These are phyloP conservation scores for Millerozyma acaciae DNA, from an alignment of 805 yeast genomes.

Conservation along the genomic window DNA sequence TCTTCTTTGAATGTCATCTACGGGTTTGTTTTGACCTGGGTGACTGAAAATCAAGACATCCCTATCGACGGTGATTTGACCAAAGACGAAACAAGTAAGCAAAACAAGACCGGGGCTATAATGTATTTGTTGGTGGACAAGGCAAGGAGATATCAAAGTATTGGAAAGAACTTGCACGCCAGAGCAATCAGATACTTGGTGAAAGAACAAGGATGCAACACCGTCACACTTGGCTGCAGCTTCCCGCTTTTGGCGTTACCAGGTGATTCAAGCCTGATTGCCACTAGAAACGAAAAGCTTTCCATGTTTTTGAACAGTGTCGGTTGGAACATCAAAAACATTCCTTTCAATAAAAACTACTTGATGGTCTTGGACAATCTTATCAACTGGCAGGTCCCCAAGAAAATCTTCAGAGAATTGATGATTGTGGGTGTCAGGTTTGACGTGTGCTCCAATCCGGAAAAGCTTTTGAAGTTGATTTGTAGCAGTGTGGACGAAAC, in stretches of 20 bases:
- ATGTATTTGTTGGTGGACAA: conserved; percentile 49
- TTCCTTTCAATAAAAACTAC: conserved; percentile 19
- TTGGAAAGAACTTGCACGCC: conserved; percentile 51
- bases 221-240: conserved; percentile 39
- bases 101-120: conserved; percentile 37
- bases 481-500: neutral
- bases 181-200: conserved; percentile 49
- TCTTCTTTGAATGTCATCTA: conserved; percentile 51
- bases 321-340: conserved; percentile 36
- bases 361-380: conserved; percentile 42
- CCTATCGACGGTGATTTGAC: conserved; percentile 11
- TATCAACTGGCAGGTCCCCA: conserved; percentile 49
- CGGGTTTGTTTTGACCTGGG: conserved; percentile 56
- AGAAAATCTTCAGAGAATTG: conserved; percentile 50
- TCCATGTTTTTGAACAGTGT: conserved; percentile 33
- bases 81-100: conserved; percentile 3
- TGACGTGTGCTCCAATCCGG: conserved; percentile 46
- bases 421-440: conserved; percentile 56
- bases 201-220: conserved; percentile 39
- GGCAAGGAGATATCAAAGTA: conserved; percentile 49
- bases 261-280: conserved; percentile 17
- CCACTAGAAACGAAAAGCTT: conserved; percentile 18
- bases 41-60: conserved; percentile 23
- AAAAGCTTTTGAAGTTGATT: conserved; percentile 41
- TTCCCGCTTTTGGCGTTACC: conserved; percentile 45